Base-by-base conservation (phyloP, 768 basidiomycete species). In the Termitomyces eurrhizus region DNA sequence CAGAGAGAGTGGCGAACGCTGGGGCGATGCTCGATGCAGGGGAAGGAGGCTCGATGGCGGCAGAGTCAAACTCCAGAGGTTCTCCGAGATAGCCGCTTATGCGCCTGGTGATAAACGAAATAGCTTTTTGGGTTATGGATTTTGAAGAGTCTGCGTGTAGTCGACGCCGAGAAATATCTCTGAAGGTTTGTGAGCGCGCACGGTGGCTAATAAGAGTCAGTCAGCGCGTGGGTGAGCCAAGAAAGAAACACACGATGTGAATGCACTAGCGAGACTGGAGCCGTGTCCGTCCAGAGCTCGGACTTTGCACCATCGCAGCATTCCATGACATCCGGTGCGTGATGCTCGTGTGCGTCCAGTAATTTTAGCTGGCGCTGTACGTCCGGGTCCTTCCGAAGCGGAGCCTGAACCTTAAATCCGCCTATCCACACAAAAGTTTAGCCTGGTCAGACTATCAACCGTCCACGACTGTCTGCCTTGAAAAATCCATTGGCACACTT, bases 401-500 rank as follows among this genome's bases (percentile, higher is more conserved):
- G 65, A 70, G 62, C 18, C 60, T 59, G 58, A 79, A 79, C 73
- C 67, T 76, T 77, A 66, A 65, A 56, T 52, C 37, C 50, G 52
- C 14, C 16, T 39, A 71, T 75, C 72, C 73, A 77, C 78, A 78
- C 61, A 76, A 71, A 74, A 63, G 68, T 68, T 54, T 21, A 21
- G 21, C 21, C 21, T 21, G 21, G 21, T 21, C 21, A 21, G 21
- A 21, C 21, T 63, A 62, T 61, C 63, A 58, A 61, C 68, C 64
- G 67, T 68, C 69, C 67, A 64, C 70, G 65, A 74, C 73, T 70
- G 77, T 74, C 74, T 79, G 90, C 90, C 92, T 93, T 93, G 87
- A 93, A 93, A 93, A 82, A 93, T 92, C 92, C 92, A 79, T 92
- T 93, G 91, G 80, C 90, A 91, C 90, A 71, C 76, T 69, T 75